Base-by-base conservation (phyloP, 768 basidiomycete genomes). In the Tulasnella sp. region DNA sequence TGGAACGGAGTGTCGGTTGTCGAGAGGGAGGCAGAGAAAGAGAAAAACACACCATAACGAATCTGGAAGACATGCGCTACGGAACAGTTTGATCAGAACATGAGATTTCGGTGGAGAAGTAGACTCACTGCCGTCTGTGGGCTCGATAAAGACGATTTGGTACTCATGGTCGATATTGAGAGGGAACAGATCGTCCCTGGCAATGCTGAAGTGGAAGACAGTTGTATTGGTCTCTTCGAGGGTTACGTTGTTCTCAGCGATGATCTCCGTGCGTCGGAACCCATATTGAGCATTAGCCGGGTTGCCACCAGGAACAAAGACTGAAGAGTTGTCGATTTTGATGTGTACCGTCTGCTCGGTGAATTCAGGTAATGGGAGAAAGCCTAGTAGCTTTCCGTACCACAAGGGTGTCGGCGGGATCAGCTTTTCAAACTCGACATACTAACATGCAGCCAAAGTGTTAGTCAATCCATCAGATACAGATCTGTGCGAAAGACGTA, bases 141-240 rank as follows among this genome's bases (percentile, higher is more conserved):
- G 78, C 68, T 84, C 81, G 59, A 83, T 80, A 66, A 78, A 82
- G 12, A 83, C 78, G 51, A 63, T 57, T 34, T 63, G 63, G 29
- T 63, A 63, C 43, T 63, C 63, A 42, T 63, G 63, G 25, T 62
- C 62, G 27, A 49, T 46, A 49, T 63, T 63, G 15, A 63, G 44
- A 9, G 43, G 42, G 27, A 63, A 54, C 19, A 44, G 19, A 12
- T 57, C 42, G 27, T 63, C 62, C 24, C 46, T 59, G 25, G 38
- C n/a, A 19, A 63, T 57, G 24, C 62, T 63, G 34, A 56, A 60
- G 46, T 63, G 63, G 50, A 63, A 63, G 10, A 63, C 63, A 3
- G 63, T 63, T 3, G 54, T 53, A 7, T 62, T 62, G 2, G 49
- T 46, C 48, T 63, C 63, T 21, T 59, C 27, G 10, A 52, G 48